A percentile compares a stretch with the other conserved stretches of the same genome.
phyloP scores from a whole-genome alignment of 192 early-diverging fungal species.

The Podila epicladia region DNA sequence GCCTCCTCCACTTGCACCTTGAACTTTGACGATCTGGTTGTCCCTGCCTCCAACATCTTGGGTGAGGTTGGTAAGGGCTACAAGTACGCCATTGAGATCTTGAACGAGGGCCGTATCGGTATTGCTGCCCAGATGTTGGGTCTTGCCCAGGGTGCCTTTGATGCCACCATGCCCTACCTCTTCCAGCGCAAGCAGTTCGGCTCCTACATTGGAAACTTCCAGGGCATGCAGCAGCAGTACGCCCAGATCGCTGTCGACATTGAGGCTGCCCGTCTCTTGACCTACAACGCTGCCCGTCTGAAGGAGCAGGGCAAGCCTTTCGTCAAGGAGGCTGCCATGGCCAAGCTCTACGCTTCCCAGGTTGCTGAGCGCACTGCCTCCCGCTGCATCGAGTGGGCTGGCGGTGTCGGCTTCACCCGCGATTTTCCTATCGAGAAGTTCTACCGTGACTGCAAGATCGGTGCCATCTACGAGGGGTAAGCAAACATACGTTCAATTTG shows the following conservation, averaged over 20 bases:
- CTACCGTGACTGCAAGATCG: conserved; percentile 97
- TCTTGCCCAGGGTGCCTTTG: conserved; percentile 92
- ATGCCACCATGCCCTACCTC: conserved; percentile 88
- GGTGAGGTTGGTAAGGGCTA: conserved; percentile 97
- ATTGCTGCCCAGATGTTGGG: conserved; percentile 99
- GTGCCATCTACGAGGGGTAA: conserved; percentile 91
- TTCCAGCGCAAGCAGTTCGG: conserved; percentile 98
- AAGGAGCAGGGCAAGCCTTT: conserved; percentile 94
- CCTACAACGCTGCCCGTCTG: conserved; percentile 95
- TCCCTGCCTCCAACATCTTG: conserved; percentile 88
- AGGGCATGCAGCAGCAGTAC: conserved; percentile 71
- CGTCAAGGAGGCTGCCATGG: conserved; percentile 98
- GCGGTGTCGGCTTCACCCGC: conserved; percentile 97
- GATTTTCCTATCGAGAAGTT: conserved; percentile 93
- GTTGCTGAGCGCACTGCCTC: conserved; percentile 91
- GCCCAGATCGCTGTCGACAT: conserved; percentile 90
- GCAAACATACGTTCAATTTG: background rate
- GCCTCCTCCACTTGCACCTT: conserved; percentile 95
- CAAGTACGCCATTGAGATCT: conserved; percentile 97
- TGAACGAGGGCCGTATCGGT: conserved; percentile 98
- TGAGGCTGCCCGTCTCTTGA: conserved; percentile 95
- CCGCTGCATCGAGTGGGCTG: conserved; percentile 96
- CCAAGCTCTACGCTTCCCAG: conserved; percentile 95
- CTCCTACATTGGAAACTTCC: conserved; percentile 85
- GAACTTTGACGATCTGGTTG: conserved; percentile 90